Conservation (phyloP, 768 basidiomycete species). For the Tephrocybe sp. region DNA sequence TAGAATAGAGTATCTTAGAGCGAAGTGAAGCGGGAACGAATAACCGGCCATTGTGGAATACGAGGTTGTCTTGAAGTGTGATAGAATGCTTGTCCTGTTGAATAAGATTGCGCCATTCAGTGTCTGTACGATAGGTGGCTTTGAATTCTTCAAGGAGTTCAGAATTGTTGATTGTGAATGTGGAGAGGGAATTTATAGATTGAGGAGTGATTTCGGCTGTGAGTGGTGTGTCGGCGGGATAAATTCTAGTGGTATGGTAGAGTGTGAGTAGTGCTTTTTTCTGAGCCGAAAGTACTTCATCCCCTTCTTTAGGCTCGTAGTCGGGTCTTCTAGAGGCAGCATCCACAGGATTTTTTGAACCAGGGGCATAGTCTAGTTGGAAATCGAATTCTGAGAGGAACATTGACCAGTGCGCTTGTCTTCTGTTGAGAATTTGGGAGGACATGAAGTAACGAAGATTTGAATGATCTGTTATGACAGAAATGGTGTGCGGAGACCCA, state of each 20-base stretch:
- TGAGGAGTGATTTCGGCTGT: slow-evolving; percentile 23
- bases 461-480: slow-evolving; percentile 31
- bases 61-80: slow-evolving; percentile 17
- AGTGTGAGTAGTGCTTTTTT: slow-evolving; percentile 29
- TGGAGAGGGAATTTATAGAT: slow-evolving; percentile 11
- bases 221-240: slow-evolving; percentile 7
- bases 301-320: slow-evolving; percentile 25
- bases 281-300: slow-evolving; percentile 19
- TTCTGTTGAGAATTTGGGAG: slow-evolving; percentile 36
- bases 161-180: slow-evolving; percentile 24
- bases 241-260: slow-evolving; percentile 26
- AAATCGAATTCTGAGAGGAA: slow-evolving; percentile 39
- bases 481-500: slow-evolving; percentile 24
- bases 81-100: slow-evolving; percentile 17
- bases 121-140: slow-evolving; percentile 18
- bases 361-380: slow-evolving; percentile 28
- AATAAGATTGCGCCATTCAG: slow-evolving; percentile 23
- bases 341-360: slow-evolving; percentile 28
- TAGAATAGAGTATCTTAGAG: slow-evolving; percentile 11
- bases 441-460: slow-evolving; percentile 47
- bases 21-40: slow-evolving; percentile 4
- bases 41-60: background rate
- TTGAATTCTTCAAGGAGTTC: slow-evolving; percentile 23
- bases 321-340: slow-evolving; percentile 29
- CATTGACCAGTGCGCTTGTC: slow-evolving; percentile 48